Conservation (phyloP, 768 basidiomycete species). For the Candolleomyces aberdarensis region DNA sequence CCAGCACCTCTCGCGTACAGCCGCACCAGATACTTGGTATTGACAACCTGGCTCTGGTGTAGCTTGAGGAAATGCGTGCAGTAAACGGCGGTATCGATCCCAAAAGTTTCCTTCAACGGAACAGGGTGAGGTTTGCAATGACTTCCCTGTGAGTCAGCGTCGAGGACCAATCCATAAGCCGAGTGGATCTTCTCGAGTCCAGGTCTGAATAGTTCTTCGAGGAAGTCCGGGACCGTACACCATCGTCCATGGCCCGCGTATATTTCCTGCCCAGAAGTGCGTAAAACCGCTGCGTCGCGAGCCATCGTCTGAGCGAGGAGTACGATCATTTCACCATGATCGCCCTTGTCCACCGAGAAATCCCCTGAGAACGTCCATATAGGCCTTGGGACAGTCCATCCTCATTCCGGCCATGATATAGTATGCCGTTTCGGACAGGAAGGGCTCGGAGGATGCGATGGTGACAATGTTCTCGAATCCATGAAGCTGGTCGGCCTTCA, state of each 20-base stretch:
- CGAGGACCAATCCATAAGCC: background rate
- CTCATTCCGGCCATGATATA: background rate
- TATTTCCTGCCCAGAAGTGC: no score
- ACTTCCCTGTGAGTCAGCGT: no score
- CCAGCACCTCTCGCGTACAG: background rate
- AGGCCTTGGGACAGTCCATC: background rate
- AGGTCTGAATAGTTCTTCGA: background rate
- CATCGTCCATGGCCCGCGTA: background rate
- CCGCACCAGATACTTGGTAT: background rate
- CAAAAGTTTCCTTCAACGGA: background rate
- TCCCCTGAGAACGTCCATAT: background rate
- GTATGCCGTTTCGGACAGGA: background rate
- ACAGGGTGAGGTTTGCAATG: background rate
- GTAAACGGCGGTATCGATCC: background rate
- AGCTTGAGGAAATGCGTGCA: background rate
- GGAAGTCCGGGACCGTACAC: background rate
- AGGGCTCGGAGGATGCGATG: background rate
- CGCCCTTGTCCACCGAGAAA: background rate
- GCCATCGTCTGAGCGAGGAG: background rate
- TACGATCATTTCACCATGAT: slow-evolving; percentile 7
- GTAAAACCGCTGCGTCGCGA: no score
- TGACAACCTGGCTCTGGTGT: background rate
- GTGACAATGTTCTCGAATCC: background rate
- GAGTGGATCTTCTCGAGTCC: background rate
- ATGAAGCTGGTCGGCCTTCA: background rate